A percentile compares a stretch with the other conserved stretches of the same genome.
phyloP scores from a whole-genome alignment of 768 basidiomycete genomes.

The Podaxis sp. region DNA sequence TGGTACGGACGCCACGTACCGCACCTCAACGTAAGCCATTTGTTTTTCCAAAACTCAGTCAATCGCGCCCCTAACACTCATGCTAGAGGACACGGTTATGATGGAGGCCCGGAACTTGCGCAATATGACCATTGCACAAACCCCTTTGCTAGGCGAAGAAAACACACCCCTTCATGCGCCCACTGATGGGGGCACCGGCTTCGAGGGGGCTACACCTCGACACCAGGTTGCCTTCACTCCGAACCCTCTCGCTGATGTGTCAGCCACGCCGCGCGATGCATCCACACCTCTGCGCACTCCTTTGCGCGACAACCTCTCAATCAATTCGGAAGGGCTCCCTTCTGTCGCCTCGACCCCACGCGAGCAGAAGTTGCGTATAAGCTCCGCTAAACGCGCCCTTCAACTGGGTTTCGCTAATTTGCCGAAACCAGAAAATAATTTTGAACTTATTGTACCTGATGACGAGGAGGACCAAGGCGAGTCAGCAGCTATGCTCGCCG shows the following conservation, averaged over 20 bases:
- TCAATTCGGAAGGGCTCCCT: conserved; percentile 74
- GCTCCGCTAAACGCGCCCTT: conserved; percentile 73
- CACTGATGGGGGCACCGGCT: conserved; percentile 83
- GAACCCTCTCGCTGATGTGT: conserved; percentile 80
- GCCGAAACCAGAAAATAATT: conserved; percentile 96
- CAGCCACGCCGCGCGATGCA: conserved; percentile 58
- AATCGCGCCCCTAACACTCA: conserved; percentile 10
- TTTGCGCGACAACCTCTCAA: conserved; percentile 85
- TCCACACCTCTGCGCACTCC: conserved; percentile 94
- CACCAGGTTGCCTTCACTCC: conserved; percentile 91
- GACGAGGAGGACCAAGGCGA: conserved; percentile 75
- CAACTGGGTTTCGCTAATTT: conserved; percentile 79
- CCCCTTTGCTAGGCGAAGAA: conserved; percentile 94
- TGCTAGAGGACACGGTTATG: conserved; percentile 90
- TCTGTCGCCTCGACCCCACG: conserved; percentile 69
- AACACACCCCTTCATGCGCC: conserved; percentile 88
- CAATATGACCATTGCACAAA: conserved; percentile 90
- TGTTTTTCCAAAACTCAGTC: conserved; percentile 3
- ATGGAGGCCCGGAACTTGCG: conserved; percentile 94
- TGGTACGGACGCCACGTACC: conserved; percentile 93
- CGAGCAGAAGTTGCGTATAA: conserved; percentile 62
- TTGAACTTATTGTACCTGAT: conserved; percentile 90
- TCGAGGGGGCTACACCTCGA: conserved; percentile 92
- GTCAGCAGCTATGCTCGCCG: conserved; percentile 36
- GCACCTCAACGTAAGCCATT: conserved; percentile 81